Evolutionary conservation across 2,329 filamentous ascomycete genomes (phyloP).

Genomic region (Epichloe sp.): DNA sequence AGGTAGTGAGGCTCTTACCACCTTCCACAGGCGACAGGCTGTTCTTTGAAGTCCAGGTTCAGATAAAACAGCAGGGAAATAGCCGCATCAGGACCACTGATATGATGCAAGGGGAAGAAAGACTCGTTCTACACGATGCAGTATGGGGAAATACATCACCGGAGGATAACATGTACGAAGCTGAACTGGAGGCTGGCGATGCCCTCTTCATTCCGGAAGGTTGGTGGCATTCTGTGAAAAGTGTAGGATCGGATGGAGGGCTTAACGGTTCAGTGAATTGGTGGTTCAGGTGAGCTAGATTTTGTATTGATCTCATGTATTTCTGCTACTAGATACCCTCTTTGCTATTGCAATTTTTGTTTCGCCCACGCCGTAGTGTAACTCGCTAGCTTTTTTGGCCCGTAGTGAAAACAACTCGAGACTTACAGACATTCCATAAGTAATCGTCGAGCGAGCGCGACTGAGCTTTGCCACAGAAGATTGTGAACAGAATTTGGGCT

Average conservation of each 20-base stretch:
- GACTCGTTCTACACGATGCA: slow-evolving; percentile 47
- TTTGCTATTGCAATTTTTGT: not conserved
- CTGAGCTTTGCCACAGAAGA: too few species aligned
- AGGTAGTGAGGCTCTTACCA: slow-evolving; percentile 57
- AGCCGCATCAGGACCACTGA: slow-evolving; percentile 58
- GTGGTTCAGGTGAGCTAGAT: slow-evolving; percentile 27
- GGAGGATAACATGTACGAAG: slow-evolving; percentile 32
- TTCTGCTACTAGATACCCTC: not conserved
- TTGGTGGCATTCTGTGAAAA: slow-evolving; percentile 35
- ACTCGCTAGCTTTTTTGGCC: too few species aligned
- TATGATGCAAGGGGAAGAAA: slow-evolving; percentile 81
- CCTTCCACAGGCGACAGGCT: slow-evolving; percentile 50
- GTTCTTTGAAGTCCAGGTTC: slow-evolving; percentile 40
- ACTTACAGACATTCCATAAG: too few species aligned
- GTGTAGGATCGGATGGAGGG: slow-evolving; percentile 18
- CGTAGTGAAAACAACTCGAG: too few species aligned
- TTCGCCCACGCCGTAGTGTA: not conserved
- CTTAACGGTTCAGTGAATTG: slow-evolving; percentile 32
- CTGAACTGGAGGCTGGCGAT: slow-evolving; percentile 40
- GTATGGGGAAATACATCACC: slow-evolving; percentile 46
- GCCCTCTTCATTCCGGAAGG: slow-evolving; percentile 29
- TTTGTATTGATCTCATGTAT: not conserved
- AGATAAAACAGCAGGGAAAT: slow-evolving; percentile 25
- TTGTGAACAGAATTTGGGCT: too few species aligned
- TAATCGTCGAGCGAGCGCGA: too few species aligned